Percentiles rank a stretch among this genome's conserved stretches.
Evolutionary conservation across 2,329 filamentous ascomycete genomes (phyloP).

Genomic region (Pseudogymnoascus sp.): DNA sequence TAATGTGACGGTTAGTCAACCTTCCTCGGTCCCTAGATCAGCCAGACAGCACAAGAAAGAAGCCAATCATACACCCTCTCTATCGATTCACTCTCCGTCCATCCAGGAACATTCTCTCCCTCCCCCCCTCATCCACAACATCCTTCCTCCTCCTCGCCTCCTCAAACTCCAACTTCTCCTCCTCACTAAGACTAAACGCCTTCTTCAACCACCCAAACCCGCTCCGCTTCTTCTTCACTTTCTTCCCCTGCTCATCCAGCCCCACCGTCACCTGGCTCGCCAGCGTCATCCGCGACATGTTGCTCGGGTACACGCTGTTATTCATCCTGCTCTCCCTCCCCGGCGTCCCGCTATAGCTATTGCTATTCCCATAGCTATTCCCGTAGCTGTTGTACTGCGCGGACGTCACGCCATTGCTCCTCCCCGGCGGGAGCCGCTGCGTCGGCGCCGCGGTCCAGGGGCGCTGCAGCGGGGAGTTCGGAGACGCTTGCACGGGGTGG

Average conservation of each 20-base stretch:
- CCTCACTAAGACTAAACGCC: constrained; percentile 56
- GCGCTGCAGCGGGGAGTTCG: constrained; percentile 52
- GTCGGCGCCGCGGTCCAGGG: constrained; percentile 33
- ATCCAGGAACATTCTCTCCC: background rate
- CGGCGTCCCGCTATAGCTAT: constrained; percentile 43
- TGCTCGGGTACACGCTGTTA: constrained; percentile 30
- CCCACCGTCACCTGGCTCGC: constrained; percentile 10
- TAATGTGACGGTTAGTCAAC: background rate
- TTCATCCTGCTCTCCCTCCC: constrained; percentile 41
- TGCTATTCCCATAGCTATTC: constrained; percentile 13
- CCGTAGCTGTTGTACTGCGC: constrained; percentile 24
- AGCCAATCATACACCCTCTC: background rate
- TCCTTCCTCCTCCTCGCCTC: constrained; percentile 34
- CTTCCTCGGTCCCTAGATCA: background rate
- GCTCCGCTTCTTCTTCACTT: constrained; percentile 58
- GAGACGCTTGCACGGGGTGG: constrained; percentile 53
- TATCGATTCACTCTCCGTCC: background rate
- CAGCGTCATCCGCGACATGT: constrained; percentile 35
- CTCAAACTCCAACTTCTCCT: constrained; percentile 53
- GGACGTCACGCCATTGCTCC: constrained; percentile 20
- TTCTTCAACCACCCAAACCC: constrained; percentile 63
- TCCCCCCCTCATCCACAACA: constrained; percentile 5
- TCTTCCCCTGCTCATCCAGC: constrained; percentile 17
- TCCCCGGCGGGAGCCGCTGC: constrained; percentile 25
- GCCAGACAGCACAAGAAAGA: background rate